Evolutionary conservation across 2,329 filamentous ascomycete genomes (phyloP).

Genomic region (Exophiala spinifera): DNA sequence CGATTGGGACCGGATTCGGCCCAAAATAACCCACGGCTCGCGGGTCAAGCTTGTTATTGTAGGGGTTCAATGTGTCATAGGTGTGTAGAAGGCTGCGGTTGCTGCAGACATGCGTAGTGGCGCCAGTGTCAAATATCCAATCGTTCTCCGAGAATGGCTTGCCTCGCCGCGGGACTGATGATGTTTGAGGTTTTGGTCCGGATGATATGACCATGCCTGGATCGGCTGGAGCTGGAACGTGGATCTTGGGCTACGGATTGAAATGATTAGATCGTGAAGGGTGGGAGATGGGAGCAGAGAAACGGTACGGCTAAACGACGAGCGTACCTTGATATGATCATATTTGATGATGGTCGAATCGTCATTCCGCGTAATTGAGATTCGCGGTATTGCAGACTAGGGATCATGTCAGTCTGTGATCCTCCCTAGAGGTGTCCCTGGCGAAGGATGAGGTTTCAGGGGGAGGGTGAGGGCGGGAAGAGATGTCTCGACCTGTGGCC

Average conservation of each 20-base stretch:
- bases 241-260: background rate
- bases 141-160: constrained; percentile 10
- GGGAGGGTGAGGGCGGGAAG: no score
- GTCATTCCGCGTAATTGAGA: constrained; percentile 10
- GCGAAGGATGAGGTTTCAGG: no score
- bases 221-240: constrained; percentile 7
- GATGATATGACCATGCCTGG: constrained; percentile 9
- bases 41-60: constrained; percentile 1
- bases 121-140: constrained; percentile 22
- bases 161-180: background rate
- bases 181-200: background rate
- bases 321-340: constrained; percentile 12
- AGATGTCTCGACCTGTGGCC: no score
- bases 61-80: constrained; percentile 13
- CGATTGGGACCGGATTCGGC: constrained; percentile 12
- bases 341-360: constrained; percentile 17
- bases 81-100: constrained; percentile 14
- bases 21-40: constrained; percentile 13
- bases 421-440: background rate
- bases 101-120: constrained; percentile 16
- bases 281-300: background rate
- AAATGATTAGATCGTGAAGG: background rate
- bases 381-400: constrained; percentile 9
- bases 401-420: background rate
- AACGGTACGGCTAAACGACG: background rate